phyloP scores from a whole-genome alignment of 176 grass and related monocot genomes.

The Avena insularis region DNA sequence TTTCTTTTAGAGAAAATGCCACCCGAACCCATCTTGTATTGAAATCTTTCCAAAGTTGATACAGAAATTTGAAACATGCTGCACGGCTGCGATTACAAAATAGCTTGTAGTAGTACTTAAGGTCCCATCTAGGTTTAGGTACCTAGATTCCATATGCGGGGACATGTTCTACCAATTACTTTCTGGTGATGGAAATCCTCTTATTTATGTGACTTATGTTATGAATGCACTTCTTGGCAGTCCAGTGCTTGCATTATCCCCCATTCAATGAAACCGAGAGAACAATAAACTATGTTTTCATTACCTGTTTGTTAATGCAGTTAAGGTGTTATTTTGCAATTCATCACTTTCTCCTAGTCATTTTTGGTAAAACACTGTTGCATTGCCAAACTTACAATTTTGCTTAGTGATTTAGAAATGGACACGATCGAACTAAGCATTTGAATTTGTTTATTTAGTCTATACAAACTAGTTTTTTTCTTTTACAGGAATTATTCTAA shows the following conservation, averaged over 20 bases:
- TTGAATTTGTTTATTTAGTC: constrained; percentile 12
- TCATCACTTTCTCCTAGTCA: background rate
- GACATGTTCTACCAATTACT: background rate
- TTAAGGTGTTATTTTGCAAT: background rate
- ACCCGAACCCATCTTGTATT: too few species aligned
- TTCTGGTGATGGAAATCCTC: background rate
- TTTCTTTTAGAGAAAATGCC: too few species aligned
- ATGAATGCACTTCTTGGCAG: background rate
- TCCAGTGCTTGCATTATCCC: background rate
- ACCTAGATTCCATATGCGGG: background rate
- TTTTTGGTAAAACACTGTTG: constrained; percentile 22
- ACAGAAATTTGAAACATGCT: too few species aligned
- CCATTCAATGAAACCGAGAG: constrained; percentile 11
- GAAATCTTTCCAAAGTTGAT: too few species aligned
- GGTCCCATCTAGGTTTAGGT: background rate
- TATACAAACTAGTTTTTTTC: background rate
- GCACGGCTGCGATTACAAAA: too few species aligned
- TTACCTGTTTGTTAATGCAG: constrained; percentile 20
- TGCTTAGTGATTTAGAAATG: constrained; percentile 20
- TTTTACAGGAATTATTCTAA: background rate
- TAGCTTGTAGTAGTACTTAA: too few species aligned
- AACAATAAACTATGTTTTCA: background rate
- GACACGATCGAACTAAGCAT: background rate
- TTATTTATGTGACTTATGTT: background rate
- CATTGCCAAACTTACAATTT: constrained; percentile 15